These are phyloP conservation scores for Plantago major DNA, from an alignment of 257 asterid species.

Conservation along the genomic window DNA sequence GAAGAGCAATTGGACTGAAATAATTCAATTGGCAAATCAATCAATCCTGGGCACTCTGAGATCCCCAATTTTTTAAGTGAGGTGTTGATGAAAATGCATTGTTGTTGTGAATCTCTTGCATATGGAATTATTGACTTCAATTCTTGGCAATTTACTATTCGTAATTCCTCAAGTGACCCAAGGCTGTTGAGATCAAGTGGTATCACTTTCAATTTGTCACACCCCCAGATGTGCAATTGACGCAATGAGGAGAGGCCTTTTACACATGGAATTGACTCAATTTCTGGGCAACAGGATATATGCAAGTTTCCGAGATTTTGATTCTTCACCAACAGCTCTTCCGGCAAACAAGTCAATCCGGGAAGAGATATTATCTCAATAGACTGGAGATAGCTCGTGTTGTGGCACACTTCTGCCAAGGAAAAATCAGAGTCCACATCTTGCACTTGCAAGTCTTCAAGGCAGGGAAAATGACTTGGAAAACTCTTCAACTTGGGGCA, in stretches of 20 bases:
- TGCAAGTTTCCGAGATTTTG: background rate
- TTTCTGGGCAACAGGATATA: background rate
- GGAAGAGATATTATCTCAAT: background rate
- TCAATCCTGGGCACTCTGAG: background rate
- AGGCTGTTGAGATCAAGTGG: background rate
- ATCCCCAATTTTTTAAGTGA: background rate
- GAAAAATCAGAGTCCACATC: background rate
- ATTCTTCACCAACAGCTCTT: background rate
- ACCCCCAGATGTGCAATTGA: background rate
- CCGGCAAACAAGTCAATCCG: background rate
- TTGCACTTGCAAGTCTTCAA: background rate
- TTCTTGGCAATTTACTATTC: background rate
- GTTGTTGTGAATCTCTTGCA: background rate
- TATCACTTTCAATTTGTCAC: background rate
- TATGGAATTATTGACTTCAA: constrained; percentile 3
- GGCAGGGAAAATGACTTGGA: constrained; percentile 15
- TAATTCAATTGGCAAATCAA: background rate
- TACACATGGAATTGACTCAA: background rate
- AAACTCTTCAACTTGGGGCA: no score
- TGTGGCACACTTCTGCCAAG: constrained; percentile 9
- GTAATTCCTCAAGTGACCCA: background rate
- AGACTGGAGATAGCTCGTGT: background rate
- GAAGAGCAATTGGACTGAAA: background rate
- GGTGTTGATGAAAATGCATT: background rate
- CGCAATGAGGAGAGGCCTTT: background rate